A percentile compares a stretch with the other conserved stretches of the same genome.
Conservation (phyloP, 2,329 filamentous ascomycete genomes). For the Akanthomyces lecanii region DNA sequence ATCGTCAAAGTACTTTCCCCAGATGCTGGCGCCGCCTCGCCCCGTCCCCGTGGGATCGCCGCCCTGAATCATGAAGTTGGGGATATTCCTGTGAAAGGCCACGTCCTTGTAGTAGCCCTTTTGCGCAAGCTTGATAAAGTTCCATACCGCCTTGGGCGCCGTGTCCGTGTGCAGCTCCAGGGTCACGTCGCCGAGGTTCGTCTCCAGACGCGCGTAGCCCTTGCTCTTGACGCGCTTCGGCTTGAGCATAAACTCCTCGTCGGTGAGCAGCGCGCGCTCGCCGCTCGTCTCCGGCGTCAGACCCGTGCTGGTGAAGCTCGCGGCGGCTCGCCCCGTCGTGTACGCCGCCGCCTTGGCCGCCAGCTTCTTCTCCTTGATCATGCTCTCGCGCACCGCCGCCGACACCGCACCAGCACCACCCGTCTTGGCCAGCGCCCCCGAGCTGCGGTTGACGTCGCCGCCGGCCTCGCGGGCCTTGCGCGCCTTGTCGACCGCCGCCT, state of each 20-base stretch:
- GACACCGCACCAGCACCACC: slow-evolving; percentile 20
- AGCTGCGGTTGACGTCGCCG: slow-evolving; percentile 52
- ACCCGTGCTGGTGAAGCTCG: slow-evolving; percentile 92
- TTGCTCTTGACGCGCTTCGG: slow-evolving; percentile 84
- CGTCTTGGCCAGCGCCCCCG: slow-evolving; percentile 39
- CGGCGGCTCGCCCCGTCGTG: slow-evolving; percentile 86
- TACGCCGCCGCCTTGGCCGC: slow-evolving; percentile 85
- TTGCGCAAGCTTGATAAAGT: slow-evolving; percentile 84
- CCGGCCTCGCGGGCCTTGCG: slow-evolving; percentile 66
- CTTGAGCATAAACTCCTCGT: slow-evolving; percentile 96
- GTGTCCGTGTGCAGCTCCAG: slow-evolving; percentile 87
- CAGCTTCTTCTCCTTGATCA: slow-evolving; percentile 52
- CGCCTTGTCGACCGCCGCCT: slow-evolving; percentile 88
- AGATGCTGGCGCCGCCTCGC: slow-evolving; percentile 82
- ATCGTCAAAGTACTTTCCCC: slow-evolving; percentile 91
- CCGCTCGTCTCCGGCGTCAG: slow-evolving; percentile 87
- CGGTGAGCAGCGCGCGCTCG: slow-evolving; percentile 78
- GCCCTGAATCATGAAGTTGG: slow-evolving; percentile 96
- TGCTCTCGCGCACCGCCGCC: slow-evolving; percentile 30
- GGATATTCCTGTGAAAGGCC: slow-evolving; percentile 88
- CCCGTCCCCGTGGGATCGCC: slow-evolving; percentile 92
- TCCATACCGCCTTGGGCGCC: slow-evolving; percentile 93
- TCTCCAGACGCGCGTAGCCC: slow-evolving; percentile 87
- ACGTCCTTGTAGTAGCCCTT: slow-evolving; percentile 86
- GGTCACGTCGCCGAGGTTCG: slow-evolving; percentile 78